A percentile compares a stretch with the other conserved stretches of the same genome.
Evolutionary conservation across 2,329 filamentous ascomycete species (phyloP).

Genomic region (Calonectria ilicicola): DNA sequence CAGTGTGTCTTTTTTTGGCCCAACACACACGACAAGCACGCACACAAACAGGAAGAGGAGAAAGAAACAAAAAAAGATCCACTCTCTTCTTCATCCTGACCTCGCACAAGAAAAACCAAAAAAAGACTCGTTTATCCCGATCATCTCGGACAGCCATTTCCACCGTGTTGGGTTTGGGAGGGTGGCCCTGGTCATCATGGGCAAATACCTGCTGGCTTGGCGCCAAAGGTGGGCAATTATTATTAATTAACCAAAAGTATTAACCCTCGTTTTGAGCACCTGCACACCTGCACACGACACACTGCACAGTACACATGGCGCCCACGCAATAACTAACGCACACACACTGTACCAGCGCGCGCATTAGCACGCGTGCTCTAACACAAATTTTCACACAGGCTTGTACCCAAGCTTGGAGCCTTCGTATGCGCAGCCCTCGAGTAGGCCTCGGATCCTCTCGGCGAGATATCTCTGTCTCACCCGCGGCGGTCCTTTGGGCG

Average conservation of each 20-base stretch:
- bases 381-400: background rate
- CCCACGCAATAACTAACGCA: background rate
- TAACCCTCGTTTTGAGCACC: background rate
- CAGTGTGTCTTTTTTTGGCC: conserved; percentile 3
- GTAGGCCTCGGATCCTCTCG: conserved; percentile 36
- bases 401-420: background rate
- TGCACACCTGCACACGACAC: background rate
- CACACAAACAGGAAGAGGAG: background rate
- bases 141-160: conserved; percentile 14
- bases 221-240: background rate
- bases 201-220: background rate
- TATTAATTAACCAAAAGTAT: no score
- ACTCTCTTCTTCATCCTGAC: background rate
- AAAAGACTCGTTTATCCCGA: background rate
- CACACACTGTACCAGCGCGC: background rate
- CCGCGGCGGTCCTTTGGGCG: conserved; percentile 37
- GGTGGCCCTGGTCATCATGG: background rate
- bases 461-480: conserved; percentile 46
- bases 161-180: conserved; percentile 16
- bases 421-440: conserved; percentile 23
- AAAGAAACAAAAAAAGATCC: background rate
- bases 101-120: background rate
- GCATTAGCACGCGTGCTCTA: background rate
- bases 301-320: background rate
- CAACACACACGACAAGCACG: background rate